phyloP scores from a whole-genome alignment of 257 asterid genomes.

The Nicotiana tabacum region DNA sequence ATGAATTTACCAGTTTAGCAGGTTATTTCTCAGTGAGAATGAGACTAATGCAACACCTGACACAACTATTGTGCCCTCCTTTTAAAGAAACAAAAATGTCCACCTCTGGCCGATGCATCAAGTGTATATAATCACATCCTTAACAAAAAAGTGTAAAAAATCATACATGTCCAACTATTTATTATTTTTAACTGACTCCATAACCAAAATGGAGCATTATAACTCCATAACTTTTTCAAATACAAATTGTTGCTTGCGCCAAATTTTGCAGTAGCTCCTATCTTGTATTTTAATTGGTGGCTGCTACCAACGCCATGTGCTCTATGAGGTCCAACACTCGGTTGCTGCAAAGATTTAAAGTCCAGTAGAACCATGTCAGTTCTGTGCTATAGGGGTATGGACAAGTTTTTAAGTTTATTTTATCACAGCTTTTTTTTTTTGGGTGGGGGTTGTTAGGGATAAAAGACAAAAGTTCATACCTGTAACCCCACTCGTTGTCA shows the following conservation, averaged over 20 bases:
- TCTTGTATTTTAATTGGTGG: slow-evolving; percentile 30
- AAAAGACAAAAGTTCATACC: slow-evolving; percentile 39
- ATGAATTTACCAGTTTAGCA: background rate
- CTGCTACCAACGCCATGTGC: slow-evolving; percentile 92
- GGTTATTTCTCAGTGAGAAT: background rate
- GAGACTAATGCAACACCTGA: background rate
- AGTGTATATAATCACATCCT: background rate
- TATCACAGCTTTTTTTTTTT: background rate
- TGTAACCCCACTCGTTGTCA: slow-evolving; percentile 99
- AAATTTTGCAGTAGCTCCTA: background rate
- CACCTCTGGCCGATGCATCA: background rate
- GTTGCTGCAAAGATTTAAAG: slow-evolving; percentile 39
- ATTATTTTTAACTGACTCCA: background rate
- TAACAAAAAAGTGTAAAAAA: background rate
- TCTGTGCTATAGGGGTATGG: background rate
- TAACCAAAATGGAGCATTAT: background rate
- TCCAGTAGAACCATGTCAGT: background rate
- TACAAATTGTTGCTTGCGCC: background rate
- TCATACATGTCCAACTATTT: slow-evolving; percentile 8
- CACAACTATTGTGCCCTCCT: background rate
- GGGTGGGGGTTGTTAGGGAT: no score
- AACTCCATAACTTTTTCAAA: background rate
- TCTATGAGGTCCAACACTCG: slow-evolving; percentile 93
- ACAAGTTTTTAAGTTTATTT: background rate
- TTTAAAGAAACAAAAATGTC: background rate